Conservation (phyloP, 106 monocot genomes). For the Hemerocallis citrina region DNA sequence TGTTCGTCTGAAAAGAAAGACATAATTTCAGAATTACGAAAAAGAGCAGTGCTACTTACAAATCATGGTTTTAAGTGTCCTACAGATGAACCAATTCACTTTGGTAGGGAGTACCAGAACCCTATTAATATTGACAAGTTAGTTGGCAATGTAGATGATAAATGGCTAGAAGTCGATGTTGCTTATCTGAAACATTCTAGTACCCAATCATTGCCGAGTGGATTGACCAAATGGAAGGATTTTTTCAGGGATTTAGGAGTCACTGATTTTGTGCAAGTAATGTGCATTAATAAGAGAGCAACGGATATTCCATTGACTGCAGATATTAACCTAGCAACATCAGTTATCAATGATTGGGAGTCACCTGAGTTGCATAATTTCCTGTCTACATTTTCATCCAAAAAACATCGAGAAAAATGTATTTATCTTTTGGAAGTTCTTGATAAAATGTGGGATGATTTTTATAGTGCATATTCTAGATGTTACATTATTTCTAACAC, state of each 20-base stretch:
- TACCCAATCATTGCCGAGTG: slow-evolving; percentile 21
- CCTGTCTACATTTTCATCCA: slow-evolving; percentile 56
- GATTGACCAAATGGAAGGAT: slow-evolving; percentile 42
- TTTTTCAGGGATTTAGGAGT: slow-evolving; percentile 78
- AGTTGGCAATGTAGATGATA: slow-evolving; percentile 23
- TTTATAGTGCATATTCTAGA: slow-evolving; percentile 34
- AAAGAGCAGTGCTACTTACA: slow-evolving; percentile 47
- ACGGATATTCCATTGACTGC: not conserved
- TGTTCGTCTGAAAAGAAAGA: slow-evolving; percentile 58
- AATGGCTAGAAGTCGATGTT: slow-evolving; percentile 77
- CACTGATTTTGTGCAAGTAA: slow-evolving; percentile 89
- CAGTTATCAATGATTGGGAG: slow-evolving; percentile 68
- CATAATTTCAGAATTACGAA: slow-evolving; percentile 46
- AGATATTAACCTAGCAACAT: not conserved
- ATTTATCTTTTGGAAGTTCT: slow-evolving; percentile 88
- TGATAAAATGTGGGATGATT: slow-evolving; percentile 91
- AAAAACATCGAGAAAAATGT: slow-evolving; percentile 45
- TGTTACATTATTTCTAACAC: slow-evolving; percentile 6
- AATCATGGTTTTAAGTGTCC: slow-evolving; percentile 70
- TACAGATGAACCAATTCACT: slow-evolving; percentile 62
- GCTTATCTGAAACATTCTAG: slow-evolving; percentile 66
- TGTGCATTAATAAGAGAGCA: slow-evolving; percentile 28
- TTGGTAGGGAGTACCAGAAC: slow-evolving; percentile 70
- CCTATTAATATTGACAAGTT: slow-evolving; percentile 46
- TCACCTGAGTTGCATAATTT: slow-evolving; percentile 69